Evolutionary conservation across 495 filamentous ascomycete genomes (phyloP).

Genomic region (Pseudevernia furfuracea): DNA sequence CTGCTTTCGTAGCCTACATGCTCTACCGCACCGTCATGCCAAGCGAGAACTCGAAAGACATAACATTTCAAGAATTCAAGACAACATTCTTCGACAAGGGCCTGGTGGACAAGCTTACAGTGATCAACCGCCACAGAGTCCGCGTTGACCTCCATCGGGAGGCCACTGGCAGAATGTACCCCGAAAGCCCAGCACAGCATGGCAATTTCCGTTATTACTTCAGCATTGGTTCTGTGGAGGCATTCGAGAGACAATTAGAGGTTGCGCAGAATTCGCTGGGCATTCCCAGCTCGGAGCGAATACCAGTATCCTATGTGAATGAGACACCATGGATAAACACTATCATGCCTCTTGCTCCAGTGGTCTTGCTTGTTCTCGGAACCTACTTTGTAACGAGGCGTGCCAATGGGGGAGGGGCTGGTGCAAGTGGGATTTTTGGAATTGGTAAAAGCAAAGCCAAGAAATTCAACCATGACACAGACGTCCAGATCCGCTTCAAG

Average conservation of each 20-base stretch:
- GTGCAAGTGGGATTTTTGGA: constrained; percentile 79
- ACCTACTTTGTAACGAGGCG: constrained; percentile 66
- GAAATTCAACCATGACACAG: constrained; percentile 92
- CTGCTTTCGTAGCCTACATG: constrained; percentile 54
- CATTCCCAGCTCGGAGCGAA: constrained; percentile 75
- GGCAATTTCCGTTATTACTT: constrained; percentile 81
- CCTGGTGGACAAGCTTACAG: constrained; percentile 83
- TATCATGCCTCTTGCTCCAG: constrained; percentile 71
- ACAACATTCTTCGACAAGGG: constrained; percentile 92
- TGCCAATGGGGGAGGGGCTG: constrained; percentile 52
- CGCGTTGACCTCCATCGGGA: constrained; percentile 79
- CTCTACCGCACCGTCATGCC: constrained; percentile 54
- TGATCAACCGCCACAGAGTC: constrained; percentile 65
- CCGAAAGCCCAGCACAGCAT: constrained; percentile 67
- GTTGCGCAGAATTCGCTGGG: constrained; percentile 77
- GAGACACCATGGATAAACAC: constrained; percentile 59
- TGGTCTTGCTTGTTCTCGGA: constrained; percentile 71
- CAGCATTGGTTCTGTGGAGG: constrained; percentile 87
- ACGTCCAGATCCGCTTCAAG: constrained; percentile 91
- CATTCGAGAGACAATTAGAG: constrained; percentile 81
- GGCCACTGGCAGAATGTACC: constrained; percentile 66
- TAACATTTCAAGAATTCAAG: constrained; percentile 95
- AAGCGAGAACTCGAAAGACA: constrained; percentile 64
- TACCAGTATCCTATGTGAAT: constrained; percentile 80
- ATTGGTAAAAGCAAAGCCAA: constrained; percentile 94